Evolutionary conservation across 2,329 filamentous ascomycete species (phyloP).

Genomic region (Cladosporium cucumerinum): DNA sequence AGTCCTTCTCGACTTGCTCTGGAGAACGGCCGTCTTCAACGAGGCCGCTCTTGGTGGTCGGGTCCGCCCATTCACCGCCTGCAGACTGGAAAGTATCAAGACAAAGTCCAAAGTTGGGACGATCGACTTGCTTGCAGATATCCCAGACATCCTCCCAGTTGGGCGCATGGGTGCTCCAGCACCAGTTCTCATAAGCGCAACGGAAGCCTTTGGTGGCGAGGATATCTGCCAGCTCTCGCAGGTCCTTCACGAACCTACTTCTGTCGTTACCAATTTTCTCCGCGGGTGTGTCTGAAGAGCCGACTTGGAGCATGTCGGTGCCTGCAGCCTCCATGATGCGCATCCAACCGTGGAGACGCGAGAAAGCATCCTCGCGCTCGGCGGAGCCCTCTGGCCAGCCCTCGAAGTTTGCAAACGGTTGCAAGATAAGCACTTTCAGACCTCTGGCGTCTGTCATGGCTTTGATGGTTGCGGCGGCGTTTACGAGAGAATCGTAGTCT

Average conservation of each 20-base stretch:
- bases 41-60: conserved; percentile 60
- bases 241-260: conserved; percentile 56
- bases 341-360: conserved; percentile 64
- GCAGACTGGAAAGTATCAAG: conserved; percentile 76
- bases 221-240: conserved; percentile 62
- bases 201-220: conserved; percentile 56
- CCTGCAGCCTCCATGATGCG: conserved; percentile 67
- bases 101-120: conserved; percentile 68
- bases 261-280: conserved; percentile 51
- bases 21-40: conserved; percentile 46
- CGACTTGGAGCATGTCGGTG: conserved; percentile 67
- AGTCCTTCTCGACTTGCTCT: conserved; percentile 47
- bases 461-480: conserved; percentile 54
- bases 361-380: conserved; percentile 61
- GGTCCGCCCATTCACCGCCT: conserved; percentile 70
- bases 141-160: conserved; percentile 68
- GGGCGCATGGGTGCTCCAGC: conserved; percentile 69
- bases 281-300: conserved; percentile 60
- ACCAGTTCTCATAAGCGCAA: conserved; percentile 79
- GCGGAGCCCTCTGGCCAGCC: conserved; percentile 62
- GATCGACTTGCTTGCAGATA: conserved; percentile 60
- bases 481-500: conserved; percentile 58
- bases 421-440: conserved; percentile 66
- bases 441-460: conserved; percentile 52
- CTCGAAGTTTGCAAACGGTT: conserved; percentile 75